A percentile compares a stretch with the other conserved stretches of the same genome.
Evolutionary conservation across 2,329 filamentous ascomycete species (phyloP).

Genomic region (Penicillium capsulatum): DNA sequence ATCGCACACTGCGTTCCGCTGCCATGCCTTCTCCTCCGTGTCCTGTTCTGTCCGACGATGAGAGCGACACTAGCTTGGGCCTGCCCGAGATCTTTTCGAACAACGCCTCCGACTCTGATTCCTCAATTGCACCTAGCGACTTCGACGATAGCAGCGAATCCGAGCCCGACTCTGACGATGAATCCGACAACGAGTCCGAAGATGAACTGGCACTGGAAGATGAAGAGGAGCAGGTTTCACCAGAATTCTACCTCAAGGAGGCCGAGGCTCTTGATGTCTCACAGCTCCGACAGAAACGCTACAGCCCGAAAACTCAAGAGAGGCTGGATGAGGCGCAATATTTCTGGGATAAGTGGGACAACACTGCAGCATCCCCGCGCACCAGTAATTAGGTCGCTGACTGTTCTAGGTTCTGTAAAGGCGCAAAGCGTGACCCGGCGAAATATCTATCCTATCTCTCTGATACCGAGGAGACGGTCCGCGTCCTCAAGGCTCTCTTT

Average conservation of each 20-base stretch:
- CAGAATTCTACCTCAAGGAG: constrained; percentile 22
- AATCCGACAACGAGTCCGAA: constrained; percentile 4
- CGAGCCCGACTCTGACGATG: constrained; percentile 11
- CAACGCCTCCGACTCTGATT: background rate
- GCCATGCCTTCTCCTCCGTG: background rate
- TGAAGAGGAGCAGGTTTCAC: constrained; percentile 16
- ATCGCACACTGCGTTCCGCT: background rate
- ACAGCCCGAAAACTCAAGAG: constrained; percentile 23
- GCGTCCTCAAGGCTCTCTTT: constrained; percentile 15
- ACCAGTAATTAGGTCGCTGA: background rate
- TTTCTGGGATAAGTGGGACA: constrained; percentile 24
- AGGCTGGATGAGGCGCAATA: constrained; percentile 22
- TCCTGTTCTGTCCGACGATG: background rate
- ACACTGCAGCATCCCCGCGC: background rate
- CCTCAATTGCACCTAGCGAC: background rate
- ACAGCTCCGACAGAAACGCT: constrained; percentile 26
- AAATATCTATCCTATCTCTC: constrained; percentile 15
- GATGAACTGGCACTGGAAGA: constrained; percentile 11
- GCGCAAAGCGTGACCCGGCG: constrained; percentile 2
- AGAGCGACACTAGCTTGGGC: background rate
- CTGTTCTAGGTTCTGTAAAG: background rate
- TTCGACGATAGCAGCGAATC: constrained; percentile 9
- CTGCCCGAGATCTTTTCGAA: background rate
- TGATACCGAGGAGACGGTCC: background rate
- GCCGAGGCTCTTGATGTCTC: constrained; percentile 26